Base-by-base conservation (phyloP, 139 green algal genomes). In the Edaphochlamys debaryana region DNA sequence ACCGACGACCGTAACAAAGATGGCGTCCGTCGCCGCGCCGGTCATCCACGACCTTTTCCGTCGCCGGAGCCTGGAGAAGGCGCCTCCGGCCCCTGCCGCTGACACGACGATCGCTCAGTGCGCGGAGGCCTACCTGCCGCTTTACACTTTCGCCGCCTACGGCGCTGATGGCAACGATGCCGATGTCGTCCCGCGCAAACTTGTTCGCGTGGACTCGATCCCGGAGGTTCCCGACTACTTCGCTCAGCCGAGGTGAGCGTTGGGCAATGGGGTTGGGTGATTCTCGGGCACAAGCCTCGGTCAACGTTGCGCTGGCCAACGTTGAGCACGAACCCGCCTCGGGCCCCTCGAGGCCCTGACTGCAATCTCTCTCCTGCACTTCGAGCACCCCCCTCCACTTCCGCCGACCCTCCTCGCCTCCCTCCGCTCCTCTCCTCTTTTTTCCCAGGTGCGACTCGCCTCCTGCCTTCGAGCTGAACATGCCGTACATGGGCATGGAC, bases 171-270 rank as follows among this genome's bases (percentile, higher is more conserved):
- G 22, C 37, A 40, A 2, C 50, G 50, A 58, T 58, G 5, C 50
- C 50, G 50, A 19, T 15, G 9, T 54, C 11, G 11, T 9, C 6
- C 11, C 8, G 4, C 0, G 19, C 32, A 82, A 82, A 63, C 63
- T 82, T 9, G 15, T 32, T 0, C 76, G 76, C 25, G 45, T 82
- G 8, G 76, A 82, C 34, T 82, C 76, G 3, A 30, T 82, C 32
- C 60, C 60, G 0, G 20, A 32, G 0, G 76, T 82, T 3, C 76
- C 76, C 1, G 76, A 82, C 42, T 66, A 41, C 25, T 73, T 40
- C 34, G 41, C 7, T 9, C 38, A 78, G 11, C 19, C 42, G 13
- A 64, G 48, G 70, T 78, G n/a, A 17, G 69, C 27, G 30, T 38
- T 19, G 30, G 30, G 30, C 30, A 30, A 7, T 29, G 17, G 60